Evolutionary conservation across 306 rosid genomes (phyloP), one percentile per base, ranked within the genome.

Genomic region (Rubus parviflorus): DNA sequence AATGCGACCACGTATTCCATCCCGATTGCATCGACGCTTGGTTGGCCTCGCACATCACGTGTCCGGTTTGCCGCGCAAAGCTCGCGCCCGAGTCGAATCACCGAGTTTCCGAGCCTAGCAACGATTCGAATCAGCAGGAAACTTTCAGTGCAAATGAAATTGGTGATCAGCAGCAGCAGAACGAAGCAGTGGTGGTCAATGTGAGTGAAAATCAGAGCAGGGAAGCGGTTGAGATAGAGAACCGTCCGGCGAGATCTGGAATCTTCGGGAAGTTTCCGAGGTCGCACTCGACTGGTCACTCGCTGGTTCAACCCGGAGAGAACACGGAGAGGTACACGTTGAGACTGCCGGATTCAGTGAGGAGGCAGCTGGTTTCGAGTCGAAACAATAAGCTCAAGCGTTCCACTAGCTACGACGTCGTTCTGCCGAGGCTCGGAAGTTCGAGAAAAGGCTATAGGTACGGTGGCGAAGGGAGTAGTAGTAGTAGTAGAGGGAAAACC

Each of bases 211-310:
- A 14, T 15, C 72, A 25, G 8, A 57, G 40, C 25, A 8, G 16
- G 20, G 77, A 54, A 7, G 71, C 40, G 17, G 77, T 23, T 48
- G 73, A 57, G 61, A 20, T 7, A 43, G 25, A 6, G 22, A 35
- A 30, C 38, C 40, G 19, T 42, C 54, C 64, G 8, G 40, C 52
- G 56, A 53, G 51, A 20, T 35, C 62, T 7, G 72, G 76, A 68
- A 68, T 79, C 14, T 53, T 42, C 46, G 75, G 30, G 70, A 80
- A 76, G 54, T 47, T 76, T 11, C 47, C 70, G 43, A 85, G 89
- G 75, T 93, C 93, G 10, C 86, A 93, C 68, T 93, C 97, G 48
- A 93, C 96, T 1, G 97, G 96, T 8, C 94, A 93, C 83, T 89
- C 90, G 0, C 65, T 82, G 72, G 78, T 68, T 54, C 90, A 84